Evolutionary conservation across 768 basidiomycete genomes (phyloP).

Genomic region (Termitomyces sp.): DNA sequence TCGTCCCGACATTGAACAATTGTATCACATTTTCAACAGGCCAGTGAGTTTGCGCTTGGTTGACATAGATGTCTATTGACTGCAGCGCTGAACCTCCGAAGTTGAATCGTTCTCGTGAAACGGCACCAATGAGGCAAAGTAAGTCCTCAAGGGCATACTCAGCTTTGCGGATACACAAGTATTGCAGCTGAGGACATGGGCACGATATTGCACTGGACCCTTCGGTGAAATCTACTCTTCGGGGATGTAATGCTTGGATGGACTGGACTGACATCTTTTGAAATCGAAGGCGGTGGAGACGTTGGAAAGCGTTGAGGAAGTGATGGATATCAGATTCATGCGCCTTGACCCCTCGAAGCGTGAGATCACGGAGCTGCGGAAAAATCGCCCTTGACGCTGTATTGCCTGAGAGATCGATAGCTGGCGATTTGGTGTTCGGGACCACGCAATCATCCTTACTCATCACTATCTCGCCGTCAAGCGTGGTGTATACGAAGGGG

Average conservation of each 20-base stretch:
- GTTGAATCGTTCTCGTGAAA: conserved; percentile 20
- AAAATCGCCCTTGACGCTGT: conserved; percentile 14
- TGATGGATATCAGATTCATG: conserved; percentile 23
- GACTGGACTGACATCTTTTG: conserved; percentile 28
- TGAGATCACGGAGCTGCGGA: conserved; percentile 26
- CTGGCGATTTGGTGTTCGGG: background rate
- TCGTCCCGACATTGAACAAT: conserved; percentile 10
- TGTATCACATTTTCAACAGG: conserved; percentile 8
- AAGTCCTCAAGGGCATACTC: conserved; percentile 21
- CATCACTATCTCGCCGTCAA: background rate
- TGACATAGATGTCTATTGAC: conserved; percentile 28
- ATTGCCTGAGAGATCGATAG: background rate
- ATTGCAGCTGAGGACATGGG: conserved; percentile 28
- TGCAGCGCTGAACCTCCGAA: conserved; percentile 18
- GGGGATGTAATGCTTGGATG: conserved; percentile 25
- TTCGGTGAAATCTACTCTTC: background rate
- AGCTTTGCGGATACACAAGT: conserved; percentile 23
- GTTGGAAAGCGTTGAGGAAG: conserved; percentile 24
- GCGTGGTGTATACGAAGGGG: conserved; percentile 4
- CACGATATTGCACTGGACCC: conserved; percentile 10
- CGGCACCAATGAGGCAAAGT: conserved; percentile 19
- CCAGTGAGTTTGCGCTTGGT: conserved; percentile 7
- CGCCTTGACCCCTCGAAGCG: conserved; percentile 31
- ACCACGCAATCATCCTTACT: background rate
- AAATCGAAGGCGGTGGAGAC: conserved; percentile 27